phyloP scores from a whole-genome alignment of 345 rosid species.

The Raphanus sativus region DNA sequence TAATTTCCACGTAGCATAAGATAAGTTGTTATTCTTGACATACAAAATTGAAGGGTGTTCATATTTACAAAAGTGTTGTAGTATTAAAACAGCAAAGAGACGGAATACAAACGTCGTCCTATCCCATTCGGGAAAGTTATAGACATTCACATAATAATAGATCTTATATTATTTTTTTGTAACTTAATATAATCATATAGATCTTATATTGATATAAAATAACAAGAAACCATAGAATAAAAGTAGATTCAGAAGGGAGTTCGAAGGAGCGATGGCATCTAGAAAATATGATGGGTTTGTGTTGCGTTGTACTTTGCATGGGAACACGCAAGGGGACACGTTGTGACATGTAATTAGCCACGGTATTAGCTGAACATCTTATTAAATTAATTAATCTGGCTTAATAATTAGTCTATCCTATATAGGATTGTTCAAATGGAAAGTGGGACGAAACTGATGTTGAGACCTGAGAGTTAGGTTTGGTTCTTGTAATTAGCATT shows the following conservation, averaged over 20 bases:
- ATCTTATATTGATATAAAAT: neutral
- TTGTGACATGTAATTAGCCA: constrained; percentile 23
- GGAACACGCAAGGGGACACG: constrained; percentile 37
- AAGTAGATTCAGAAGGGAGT: constrained; percentile 32
- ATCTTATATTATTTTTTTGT: neutral
- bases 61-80: neutral
- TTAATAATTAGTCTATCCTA: constrained; percentile 27
- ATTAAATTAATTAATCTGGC: neutral
- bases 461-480: constrained; percentile 28
- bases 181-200: no score
- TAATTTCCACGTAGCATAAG: neutral
- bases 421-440: constrained; percentile 1
- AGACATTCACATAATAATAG: neutral
- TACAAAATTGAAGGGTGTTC: neutral
- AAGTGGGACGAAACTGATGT: constrained; percentile 32
- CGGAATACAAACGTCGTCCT: constrained; percentile 11
- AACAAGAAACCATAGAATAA: neutral
- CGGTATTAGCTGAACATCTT: neutral
- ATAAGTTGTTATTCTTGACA: neutral
- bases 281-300: constrained; percentile 21
- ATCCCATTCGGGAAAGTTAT: neutral
- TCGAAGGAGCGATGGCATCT: constrained; percentile 24
- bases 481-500: constrained; percentile 21
- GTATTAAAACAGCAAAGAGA: constrained; percentile 5
- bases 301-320: constrained; percentile 39